Conservation (phyloP, 371 early-diverging fungal species). For the Circinella minor region DNA sequence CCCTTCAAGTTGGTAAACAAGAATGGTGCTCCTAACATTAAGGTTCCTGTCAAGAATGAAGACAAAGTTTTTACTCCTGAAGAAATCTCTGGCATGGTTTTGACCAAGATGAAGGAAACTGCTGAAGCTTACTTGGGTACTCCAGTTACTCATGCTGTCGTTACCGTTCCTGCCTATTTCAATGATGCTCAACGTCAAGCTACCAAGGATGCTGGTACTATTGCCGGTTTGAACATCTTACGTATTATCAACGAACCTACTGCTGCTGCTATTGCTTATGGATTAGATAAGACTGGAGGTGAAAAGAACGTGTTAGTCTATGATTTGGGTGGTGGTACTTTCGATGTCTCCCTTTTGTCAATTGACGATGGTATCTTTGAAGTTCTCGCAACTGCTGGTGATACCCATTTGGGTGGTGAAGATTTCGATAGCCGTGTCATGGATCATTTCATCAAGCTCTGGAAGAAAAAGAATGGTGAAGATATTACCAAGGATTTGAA, state of each 20-base stretch:
- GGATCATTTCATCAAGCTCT: constrained; percentile 76
- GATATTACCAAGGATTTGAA: constrained; percentile 76
- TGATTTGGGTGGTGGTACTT: constrained; percentile 97
- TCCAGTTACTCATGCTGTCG: constrained; percentile 82
- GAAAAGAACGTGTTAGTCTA: constrained; percentile 86
- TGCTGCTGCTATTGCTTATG: constrained; percentile 96
- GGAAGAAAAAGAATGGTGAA: constrained; percentile 75
- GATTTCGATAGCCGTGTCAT: constrained; percentile 92
- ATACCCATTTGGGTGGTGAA: constrained; percentile 96
- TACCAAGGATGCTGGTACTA: constrained; percentile 82
- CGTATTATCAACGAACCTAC: constrained; percentile 95
- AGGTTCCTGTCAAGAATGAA: constrained; percentile 87
- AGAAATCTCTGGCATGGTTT: constrained; percentile 96
- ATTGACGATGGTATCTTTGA: constrained; percentile 90
- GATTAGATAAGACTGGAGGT: constrained; percentile 70
- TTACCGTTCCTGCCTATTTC: constrained; percentile 96
- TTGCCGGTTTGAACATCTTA: constrained; percentile 79
- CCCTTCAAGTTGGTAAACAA: constrained; percentile 88
- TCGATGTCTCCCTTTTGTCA: constrained; percentile 91
- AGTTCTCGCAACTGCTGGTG: constrained; percentile 88
- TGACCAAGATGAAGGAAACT: constrained; percentile 96
- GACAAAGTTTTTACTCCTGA: constrained; percentile 94
- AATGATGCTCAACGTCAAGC: constrained; percentile 83
- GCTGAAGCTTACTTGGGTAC: constrained; percentile 96
- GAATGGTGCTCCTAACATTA: constrained; percentile 80